Conservation (phyloP, 2,329 filamentous ascomycete genomes). For the Clarireedia sp. region DNA sequence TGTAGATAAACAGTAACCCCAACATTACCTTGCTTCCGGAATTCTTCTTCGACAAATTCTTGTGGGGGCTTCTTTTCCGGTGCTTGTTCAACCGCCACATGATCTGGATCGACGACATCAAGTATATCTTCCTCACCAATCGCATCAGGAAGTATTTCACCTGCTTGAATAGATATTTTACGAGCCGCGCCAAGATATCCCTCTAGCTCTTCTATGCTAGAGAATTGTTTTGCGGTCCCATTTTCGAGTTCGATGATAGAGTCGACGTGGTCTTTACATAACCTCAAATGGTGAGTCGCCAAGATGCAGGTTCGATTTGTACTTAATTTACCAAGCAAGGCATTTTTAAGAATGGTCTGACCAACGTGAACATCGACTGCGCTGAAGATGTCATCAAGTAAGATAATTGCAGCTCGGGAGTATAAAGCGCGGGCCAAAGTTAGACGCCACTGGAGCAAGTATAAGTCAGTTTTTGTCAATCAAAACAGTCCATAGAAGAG, state of each 20-base stretch:
- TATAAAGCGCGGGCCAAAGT: conserved; percentile 72
- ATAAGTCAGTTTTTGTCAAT: too few species aligned
- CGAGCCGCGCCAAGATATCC: conserved; percentile 6
- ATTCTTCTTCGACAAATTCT: conserved; percentile 8
- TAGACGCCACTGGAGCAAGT: conserved; percentile 53
- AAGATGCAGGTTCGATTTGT: conserved; percentile 63
- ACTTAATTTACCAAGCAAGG: conserved; percentile 61
- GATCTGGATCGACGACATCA: neutral
- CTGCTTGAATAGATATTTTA: neutral
- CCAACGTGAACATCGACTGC: conserved; percentile 72
- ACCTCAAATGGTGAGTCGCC: conserved; percentile 68
- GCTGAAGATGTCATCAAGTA: conserved; percentile 79
- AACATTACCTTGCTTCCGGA: conserved; percentile 7
- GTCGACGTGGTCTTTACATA: conserved; percentile 58
- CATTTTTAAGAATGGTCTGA: conserved; percentile 67
- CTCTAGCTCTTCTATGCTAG: conserved; percentile 6
- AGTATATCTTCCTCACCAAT: too few species aligned
- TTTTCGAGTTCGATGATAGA: conserved; percentile 55
- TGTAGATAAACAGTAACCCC: conserved; percentile 4
- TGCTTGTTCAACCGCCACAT: neutral
- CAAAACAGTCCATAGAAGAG: conserved; percentile 28
- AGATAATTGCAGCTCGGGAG: conserved; percentile 63
- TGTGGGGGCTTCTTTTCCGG: neutral
- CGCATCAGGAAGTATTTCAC: too few species aligned
- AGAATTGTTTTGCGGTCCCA: conserved; percentile 5